Evolutionary conservation across 805 yeast species (phyloP), one percentile per base, ranked within the genome.

Genomic region (Starmerella riodocensis): DNA sequence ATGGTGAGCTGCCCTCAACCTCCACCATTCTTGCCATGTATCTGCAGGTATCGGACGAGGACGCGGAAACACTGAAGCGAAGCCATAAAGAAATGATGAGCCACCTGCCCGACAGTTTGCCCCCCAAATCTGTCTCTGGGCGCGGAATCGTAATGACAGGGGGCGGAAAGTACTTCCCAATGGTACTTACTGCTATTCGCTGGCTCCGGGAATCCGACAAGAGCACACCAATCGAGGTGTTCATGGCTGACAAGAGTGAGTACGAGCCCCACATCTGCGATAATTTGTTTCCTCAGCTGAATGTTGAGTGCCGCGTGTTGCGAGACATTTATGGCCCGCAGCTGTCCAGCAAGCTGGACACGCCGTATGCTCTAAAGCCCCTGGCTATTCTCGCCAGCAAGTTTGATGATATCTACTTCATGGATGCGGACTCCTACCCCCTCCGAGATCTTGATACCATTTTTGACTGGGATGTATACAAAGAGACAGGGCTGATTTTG

Each of bases 351-450:
- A 58, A 60, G 37, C 69, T 73, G 33, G 64, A 65, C 31, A 68
- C 81, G 35, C 63, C 66, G 37, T 82, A 76, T 55, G 91, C 81
- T 47, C 70, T 68, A 53, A 81, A 81, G 56, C 67, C 76, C 0
- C 62, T 81, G 42, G 83, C 93, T 0, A 53, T 83, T 28, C 59
- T 82, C 43, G 74, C 77, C 13, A 79, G 93, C 0, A 67, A 76
- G 29, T 83, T 82, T 56, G 78, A 79, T 47, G 73, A 78, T 51
- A 74, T 78, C 11, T 63, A 81, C 47, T 61, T 81, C 33, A 58
- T 81, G 50, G 94, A 83, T 54, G 73, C 86, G 28, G 93, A 82
- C 57, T 75, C 78, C 47, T 67, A 76, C 44, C 85, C 93, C 0
- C 70, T 78, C 3, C 67, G 66, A 50, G 67, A 75, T 11, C 78